phyloP scores from a whole-genome alignment of 306 rosid genomes.

The apple (Malus domestica) region ASM211411v1 NC_041793.1:30239001-30239500 shows the following conservation, averaged over 20 bases:
- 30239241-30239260: conserved; percentile 72
- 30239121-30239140: no score
- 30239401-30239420: neutral
- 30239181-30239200: neutral
- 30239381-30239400: neutral
- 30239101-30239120: no score
- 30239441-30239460: neutral
- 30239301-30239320: conserved; percentile 66
- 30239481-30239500: neutral
- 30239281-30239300: conserved; percentile 73
- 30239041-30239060: no score
- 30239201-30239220: neutral
- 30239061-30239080: no score
- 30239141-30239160: no score
- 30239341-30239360: conserved; percentile 56
- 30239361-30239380: neutral
- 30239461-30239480: neutral
- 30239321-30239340: conserved; percentile 60
- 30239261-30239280: conserved; percentile 74
- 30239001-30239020: no score
- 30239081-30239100: no score
- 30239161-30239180: neutral
- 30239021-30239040: no score
- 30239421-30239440: neutral
- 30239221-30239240: conserved; percentile 60